Conservation (phyloP, 768 basidiomycete genomes). For the Pisolithus albus region DNA sequence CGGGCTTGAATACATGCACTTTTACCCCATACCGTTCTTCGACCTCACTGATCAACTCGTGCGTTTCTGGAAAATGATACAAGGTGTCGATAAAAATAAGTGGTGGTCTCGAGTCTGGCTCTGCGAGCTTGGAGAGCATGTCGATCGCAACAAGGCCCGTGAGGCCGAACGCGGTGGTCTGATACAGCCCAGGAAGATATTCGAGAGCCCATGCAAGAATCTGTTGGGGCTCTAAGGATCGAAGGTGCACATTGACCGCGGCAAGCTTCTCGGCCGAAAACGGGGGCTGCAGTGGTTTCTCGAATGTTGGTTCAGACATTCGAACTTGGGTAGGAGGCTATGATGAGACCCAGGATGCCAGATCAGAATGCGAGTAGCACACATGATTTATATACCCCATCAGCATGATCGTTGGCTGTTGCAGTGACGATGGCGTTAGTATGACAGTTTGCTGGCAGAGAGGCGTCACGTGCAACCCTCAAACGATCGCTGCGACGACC, state of each 20-base stretch:
- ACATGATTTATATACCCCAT: neutral
- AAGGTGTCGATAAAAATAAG: conserved; percentile 96
- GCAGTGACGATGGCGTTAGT: neutral
- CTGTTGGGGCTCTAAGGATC: conserved; percentile 66
- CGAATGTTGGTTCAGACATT: conserved; percentile 21
- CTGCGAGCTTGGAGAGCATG: conserved; percentile 83
- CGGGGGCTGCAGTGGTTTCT: conserved; percentile 49
- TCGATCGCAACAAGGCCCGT: conserved; percentile 92
- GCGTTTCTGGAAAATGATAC: conserved; percentile 92
- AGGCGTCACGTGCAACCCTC: no score
- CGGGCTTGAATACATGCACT: conserved; percentile 75
- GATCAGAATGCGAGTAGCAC: neutral
- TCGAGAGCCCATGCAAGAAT: conserved; percentile 82
- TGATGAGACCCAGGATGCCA: neutral
- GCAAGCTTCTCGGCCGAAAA: conserved; percentile 52
- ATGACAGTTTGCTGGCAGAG: no score
- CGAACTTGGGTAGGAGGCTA: neutral
- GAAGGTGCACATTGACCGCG: conserved; percentile 69
- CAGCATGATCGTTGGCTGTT: neutral
- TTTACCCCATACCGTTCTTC: conserved; percentile 64
- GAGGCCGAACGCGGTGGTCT: conserved; percentile 95
- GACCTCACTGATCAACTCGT: conserved; percentile 81
- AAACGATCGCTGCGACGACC: neutral
- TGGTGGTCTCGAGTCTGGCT: conserved; percentile 49
- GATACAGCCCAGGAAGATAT: conserved; percentile 73